Evolutionary conservation across 352 stramenopile genomes (phyloP), one percentile per base, ranked within the genome.

Genomic region (Globisporangium spiculum): DNA sequence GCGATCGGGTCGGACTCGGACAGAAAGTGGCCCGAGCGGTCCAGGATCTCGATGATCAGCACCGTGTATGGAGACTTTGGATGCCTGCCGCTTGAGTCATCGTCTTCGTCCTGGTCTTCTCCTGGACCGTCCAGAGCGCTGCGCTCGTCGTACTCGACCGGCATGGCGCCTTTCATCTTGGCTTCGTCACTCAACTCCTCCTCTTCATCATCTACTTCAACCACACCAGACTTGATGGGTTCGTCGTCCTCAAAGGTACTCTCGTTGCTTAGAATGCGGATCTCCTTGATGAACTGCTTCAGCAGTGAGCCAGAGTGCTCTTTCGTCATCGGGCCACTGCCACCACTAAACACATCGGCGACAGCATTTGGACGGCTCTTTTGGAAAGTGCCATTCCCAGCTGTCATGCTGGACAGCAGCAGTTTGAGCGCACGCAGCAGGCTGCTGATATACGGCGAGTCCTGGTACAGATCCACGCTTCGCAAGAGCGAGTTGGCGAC

Each of bases 21-120:
- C 2, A 92, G 54, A 65, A 95, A 96, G 59, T 94, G 91, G 30
- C 79, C 81, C 63, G 81, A 92, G 1, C 87, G 82, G 27, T 93
- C 78, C 50, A 96, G 60, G 24, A 94, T 91, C 62, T 93, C 83
- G 55, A 94, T 70, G 8, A 89, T 75, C 24, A 94, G 68, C 38
- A 79, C 38, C 4, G 80, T 73, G 66, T 91, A 91, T 9, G 70
- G 69, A 0, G 78, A 76, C 20, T 57, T 36, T 22, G 54, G 22
- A 26, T 48, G 48, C 0, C 22, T n/a, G n/a, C 8, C 26, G 16
- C 27, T 61, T 24, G 30, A 30, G 9, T 70, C 54, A n/a, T 63
- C 59, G 1, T 71, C 63, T 1, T 80, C 70, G 1, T 79, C 68
- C 22, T 81, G 53, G 6, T 74, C 67, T 3, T 81, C 70, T 24